A percentile compares a stretch with the other conserved stretches of the same genome.
These are phyloP conservation scores for Alternaria conjuncta DNA, from an alignment of 2,329 filamentous ascomycete genomes.

Conservation along the genomic window DNA sequence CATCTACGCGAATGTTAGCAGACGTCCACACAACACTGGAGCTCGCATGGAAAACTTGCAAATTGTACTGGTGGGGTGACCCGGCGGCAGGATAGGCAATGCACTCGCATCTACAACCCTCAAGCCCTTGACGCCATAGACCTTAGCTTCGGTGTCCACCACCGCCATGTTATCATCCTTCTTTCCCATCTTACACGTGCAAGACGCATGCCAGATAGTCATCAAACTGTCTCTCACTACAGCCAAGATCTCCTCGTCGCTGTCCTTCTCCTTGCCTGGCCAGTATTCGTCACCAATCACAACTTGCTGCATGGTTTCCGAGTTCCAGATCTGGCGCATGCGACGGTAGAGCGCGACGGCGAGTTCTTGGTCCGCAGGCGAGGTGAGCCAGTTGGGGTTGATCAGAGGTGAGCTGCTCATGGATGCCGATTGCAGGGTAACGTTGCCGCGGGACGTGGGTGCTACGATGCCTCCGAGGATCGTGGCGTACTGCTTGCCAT, in stretches of 20 bases:
- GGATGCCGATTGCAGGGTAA: slow-evolving; percentile 36
- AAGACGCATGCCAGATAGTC: slow-evolving; percentile 27
- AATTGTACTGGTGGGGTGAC: neutral
- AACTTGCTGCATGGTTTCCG: neutral
- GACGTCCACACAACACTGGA: neutral
- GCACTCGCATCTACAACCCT: slow-evolving; percentile 3
- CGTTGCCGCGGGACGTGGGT: slow-evolving; percentile 27
- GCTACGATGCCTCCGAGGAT: neutral
- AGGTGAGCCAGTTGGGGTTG: slow-evolving; percentile 44
- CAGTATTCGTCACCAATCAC: neutral
- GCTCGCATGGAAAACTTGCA: neutral
- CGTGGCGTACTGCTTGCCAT: neutral
- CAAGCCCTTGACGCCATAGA: slow-evolving; percentile 26
- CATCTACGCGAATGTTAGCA: neutral
- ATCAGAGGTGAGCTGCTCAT: slow-evolving; percentile 36
- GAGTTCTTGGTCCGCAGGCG: slow-evolving; percentile 35
- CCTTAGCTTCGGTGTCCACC: slow-evolving; percentile 39
- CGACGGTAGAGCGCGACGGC: slow-evolving; percentile 39
- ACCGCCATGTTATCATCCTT: slow-evolving; percentile 37
- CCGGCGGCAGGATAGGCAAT: neutral
- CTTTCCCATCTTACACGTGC: slow-evolving; percentile 40
- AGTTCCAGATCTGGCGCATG: neutral
- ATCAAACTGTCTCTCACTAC: neutral
- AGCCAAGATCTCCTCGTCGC: neutral
- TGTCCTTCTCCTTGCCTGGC: neutral